A percentile compares a stretch with the other conserved stretches of the same genome.
These are phyloP conservation scores for Ogataea methanolica DNA, from an alignment of 805 yeast species.

Conservation along the genomic window DNA sequence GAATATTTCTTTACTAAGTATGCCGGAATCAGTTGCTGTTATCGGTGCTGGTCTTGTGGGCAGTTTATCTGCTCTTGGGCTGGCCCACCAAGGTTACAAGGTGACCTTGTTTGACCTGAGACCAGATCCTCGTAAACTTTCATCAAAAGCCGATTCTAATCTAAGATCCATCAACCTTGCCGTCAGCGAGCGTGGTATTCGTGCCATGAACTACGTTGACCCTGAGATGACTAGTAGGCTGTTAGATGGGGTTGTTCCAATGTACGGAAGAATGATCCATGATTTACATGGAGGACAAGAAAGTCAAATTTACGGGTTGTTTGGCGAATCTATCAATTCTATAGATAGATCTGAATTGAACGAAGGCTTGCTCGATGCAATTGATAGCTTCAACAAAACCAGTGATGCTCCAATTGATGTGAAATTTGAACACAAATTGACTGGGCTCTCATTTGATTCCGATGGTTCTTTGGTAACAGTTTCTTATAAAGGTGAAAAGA, in stretches of 20 bases:
- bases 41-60: constrained; percentile 94
- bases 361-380: constrained; percentile 57
- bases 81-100: constrained; percentile 62
- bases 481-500: constrained; percentile 1
- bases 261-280: constrained; percentile 90
- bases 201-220: constrained; percentile 63
- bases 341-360: constrained; percentile 75
- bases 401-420: constrained; percentile 31
- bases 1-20: background rate
- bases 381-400: constrained; percentile 38
- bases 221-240: constrained; percentile 50
- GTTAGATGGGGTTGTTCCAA: constrained; percentile 64
- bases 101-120: constrained; percentile 74
- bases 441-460: constrained; percentile 33
- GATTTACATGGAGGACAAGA: constrained; percentile 56
- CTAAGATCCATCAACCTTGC: constrained; percentile 81
- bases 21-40: constrained; percentile 43
- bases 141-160: constrained; percentile 15
- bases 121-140: constrained; percentile 50
- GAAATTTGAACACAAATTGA: constrained; percentile 54
- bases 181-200: constrained; percentile 78
- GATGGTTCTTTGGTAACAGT: constrained; percentile 9
- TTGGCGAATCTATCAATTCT: constrained; percentile 81
- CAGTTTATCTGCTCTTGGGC: constrained; percentile 75
- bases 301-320: constrained; percentile 71